These are phyloP conservation scores for Biscogniauxia marginata DNA, from an alignment of 2,329 filamentous ascomycete species.

Conservation along the genomic window DNA sequence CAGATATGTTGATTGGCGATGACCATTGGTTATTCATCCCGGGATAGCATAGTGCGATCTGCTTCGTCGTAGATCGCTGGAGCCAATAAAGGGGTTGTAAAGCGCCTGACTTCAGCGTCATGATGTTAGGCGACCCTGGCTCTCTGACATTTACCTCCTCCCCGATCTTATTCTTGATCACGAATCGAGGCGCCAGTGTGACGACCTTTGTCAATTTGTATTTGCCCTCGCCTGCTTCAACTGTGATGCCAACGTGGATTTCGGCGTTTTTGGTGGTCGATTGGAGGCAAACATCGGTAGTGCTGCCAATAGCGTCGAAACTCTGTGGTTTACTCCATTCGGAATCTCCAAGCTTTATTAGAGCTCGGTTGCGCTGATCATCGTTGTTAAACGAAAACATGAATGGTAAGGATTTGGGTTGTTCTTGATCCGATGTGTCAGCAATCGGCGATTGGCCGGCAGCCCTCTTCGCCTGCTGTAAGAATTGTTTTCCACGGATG, in stretches of 20 bases:
- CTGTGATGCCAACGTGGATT: conserved; percentile 86
- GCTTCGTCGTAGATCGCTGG: conserved; percentile 78
- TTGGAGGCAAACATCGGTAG: conserved; percentile 80
- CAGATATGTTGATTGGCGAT: conserved; percentile 94
- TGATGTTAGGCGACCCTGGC: conserved; percentile 83
- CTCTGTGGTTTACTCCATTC: conserved; percentile 97
- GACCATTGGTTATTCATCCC: conserved; percentile 98
- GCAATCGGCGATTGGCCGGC: conserved; percentile 72
- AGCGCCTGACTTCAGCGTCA: conserved; percentile 74
- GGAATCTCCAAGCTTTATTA: conserved; percentile 85
- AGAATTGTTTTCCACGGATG: conserved; percentile 83
- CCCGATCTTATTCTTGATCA: conserved; percentile 87
- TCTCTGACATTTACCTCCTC: conserved; percentile 90
- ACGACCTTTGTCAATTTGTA: conserved; percentile 98
- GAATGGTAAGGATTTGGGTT: conserved; percentile 78
- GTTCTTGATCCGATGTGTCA: conserved; percentile 48
- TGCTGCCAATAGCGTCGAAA: conserved; percentile 96
- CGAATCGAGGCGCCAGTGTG: conserved; percentile 86
- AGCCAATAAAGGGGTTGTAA: conserved; percentile 87
- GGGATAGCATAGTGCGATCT: conserved; percentile 88
- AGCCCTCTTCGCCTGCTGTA: conserved; percentile 77
- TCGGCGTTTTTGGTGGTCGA: conserved; percentile 71
- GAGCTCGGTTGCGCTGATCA: conserved; percentile 85
- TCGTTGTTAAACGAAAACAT: conserved; percentile 94
- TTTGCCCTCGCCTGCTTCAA: conserved; percentile 90